These are phyloP conservation scores for Cyathus striatus DNA, from an alignment of 768 basidiomycete genomes.

Conservation along the genomic window DNA sequence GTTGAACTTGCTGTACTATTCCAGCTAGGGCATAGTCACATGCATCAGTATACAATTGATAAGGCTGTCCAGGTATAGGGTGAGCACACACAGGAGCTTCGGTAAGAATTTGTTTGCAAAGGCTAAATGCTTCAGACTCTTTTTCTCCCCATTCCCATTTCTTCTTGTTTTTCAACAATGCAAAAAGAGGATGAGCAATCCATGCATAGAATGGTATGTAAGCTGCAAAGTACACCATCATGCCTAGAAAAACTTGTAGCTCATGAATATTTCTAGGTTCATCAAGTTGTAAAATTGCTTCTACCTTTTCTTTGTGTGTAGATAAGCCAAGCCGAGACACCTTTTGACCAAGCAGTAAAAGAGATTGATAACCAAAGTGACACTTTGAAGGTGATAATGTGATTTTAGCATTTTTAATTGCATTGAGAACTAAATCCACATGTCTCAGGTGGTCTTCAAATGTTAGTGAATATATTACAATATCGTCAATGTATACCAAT, in stretches of 20 bases:
- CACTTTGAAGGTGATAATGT: conserved; percentile 28
- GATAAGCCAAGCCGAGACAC: conserved; percentile 30
- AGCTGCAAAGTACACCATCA: no score
- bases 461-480: no score
- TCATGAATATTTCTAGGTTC: conserved; percentile 17
- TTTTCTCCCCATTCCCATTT: conserved; percentile 15
- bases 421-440: conserved; percentile 20
- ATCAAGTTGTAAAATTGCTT: conserved; percentile 22
- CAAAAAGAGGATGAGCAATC: no score
- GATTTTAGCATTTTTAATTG: no score
- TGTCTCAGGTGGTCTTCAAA: conserved; percentile 24
- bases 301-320: conserved; percentile 29
- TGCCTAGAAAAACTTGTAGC: no score
- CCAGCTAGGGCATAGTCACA: conserved; percentile 21
- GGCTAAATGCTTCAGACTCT: conserved; percentile 19
- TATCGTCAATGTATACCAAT: conserved; percentile 38
- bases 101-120: conserved; percentile 13
- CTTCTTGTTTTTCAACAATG: conserved; percentile 20
- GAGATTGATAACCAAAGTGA: conserved; percentile 23
- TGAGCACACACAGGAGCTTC: conserved; percentile 26
- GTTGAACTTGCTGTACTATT: conserved; percentile 28
- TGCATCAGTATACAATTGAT: conserved; percentile 29
- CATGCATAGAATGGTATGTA: no score
- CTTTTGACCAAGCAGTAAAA: conserved; percentile 32
- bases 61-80: conserved; percentile 19